These are phyloP conservation scores for Furculomyces boomerangus DNA, from an alignment of 371 early-diverging fungal genomes.

Conservation along the genomic window DNA sequence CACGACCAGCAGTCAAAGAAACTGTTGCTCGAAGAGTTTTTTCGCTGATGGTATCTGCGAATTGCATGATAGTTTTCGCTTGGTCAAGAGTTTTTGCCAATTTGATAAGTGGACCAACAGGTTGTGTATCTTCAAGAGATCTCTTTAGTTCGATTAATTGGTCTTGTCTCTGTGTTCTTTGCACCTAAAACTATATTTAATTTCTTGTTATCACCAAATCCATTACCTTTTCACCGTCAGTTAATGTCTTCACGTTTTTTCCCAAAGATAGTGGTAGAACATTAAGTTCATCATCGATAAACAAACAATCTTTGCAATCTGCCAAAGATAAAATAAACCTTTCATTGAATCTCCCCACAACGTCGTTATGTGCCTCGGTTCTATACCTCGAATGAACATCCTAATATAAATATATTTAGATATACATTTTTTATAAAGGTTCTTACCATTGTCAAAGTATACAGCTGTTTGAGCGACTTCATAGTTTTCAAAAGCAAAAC, in stretches of 20 bases:
- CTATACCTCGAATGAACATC: conserved; percentile 89
- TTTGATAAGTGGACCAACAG: conserved; percentile 64
- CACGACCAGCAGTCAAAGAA: conserved; percentile 92
- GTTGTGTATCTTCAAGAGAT: conserved; percentile 71
- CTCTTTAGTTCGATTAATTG: conserved; percentile 68
- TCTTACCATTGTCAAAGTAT: conserved; percentile 81
- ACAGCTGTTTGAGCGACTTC: conserved; percentile 87
- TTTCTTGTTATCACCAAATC: conserved; percentile 13
- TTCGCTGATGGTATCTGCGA: conserved; percentile 86
- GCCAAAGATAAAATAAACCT: conserved; percentile 91
- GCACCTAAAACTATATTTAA: conserved; percentile 20
- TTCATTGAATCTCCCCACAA: conserved; percentile 94
- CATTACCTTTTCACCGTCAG: conserved; percentile 15
- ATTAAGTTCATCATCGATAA: conserved; percentile 92
- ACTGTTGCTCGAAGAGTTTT: conserved; percentile 84
- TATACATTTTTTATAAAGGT: no score
- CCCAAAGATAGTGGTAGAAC: conserved; percentile 85
- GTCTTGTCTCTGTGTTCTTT: conserved; percentile 35
- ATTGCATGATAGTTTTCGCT: conserved; percentile 84
- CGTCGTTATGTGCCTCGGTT: conserved; percentile 83
- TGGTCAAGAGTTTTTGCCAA: conserved; percentile 82
- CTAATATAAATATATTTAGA: no score
- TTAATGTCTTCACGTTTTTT: conserved; percentile 73
- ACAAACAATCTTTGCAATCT: conserved; percentile 75
- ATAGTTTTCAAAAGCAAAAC: conserved; percentile 85